Evolutionary conservation across 2,329 filamentous ascomycete species (phyloP).

Genomic region (Canariomyces notabilis): DNA sequence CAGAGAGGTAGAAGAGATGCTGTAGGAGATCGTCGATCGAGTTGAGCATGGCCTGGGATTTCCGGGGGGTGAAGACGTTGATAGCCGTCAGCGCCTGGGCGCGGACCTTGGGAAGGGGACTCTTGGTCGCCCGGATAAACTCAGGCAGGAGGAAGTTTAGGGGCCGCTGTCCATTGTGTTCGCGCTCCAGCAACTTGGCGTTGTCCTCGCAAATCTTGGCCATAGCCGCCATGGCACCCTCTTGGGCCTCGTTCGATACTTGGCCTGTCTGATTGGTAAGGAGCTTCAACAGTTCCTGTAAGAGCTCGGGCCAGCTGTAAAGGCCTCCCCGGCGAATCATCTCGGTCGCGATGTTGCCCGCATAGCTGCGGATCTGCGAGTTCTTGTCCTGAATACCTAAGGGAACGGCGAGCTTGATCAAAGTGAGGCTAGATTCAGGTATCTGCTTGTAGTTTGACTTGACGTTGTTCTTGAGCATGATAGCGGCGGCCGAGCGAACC

Average conservation of each 20-base stretch:
- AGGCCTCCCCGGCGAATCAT: conserved; percentile 79
- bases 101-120: conserved; percentile 69
- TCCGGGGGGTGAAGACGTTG: conserved; percentile 85
- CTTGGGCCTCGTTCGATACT: conserved; percentile 67
- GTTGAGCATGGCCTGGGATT: conserved; percentile 74
- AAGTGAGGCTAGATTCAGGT: conserved; percentile 63
- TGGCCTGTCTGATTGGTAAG: conserved; percentile 68
- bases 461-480: conserved; percentile 96
- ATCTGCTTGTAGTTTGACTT: conserved; percentile 70
- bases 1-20: conserved; percentile 74
- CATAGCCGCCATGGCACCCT: conserved; percentile 89
- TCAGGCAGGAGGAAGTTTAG: conserved; percentile 86
- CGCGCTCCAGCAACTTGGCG: conserved; percentile 74
- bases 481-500: conserved; percentile 79
- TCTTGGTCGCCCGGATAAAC: conserved; percentile 80
- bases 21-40: conserved; percentile 77
- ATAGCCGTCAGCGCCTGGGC: conserved; percentile 75
- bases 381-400: conserved; percentile 76
- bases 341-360: conserved; percentile 92
- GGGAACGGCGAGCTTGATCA: conserved; percentile 76
- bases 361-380: conserved; percentile 77
- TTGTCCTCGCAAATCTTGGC: conserved; percentile 98
- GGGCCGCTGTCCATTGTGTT: conserved; percentile 83
- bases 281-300: conserved; percentile 75
- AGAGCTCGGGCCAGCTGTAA: conserved; percentile 83